phyloP scores from a whole-genome alignment of 2,329 filamentous ascomycete genomes.

The Diaporthe citriasiana region DNA sequence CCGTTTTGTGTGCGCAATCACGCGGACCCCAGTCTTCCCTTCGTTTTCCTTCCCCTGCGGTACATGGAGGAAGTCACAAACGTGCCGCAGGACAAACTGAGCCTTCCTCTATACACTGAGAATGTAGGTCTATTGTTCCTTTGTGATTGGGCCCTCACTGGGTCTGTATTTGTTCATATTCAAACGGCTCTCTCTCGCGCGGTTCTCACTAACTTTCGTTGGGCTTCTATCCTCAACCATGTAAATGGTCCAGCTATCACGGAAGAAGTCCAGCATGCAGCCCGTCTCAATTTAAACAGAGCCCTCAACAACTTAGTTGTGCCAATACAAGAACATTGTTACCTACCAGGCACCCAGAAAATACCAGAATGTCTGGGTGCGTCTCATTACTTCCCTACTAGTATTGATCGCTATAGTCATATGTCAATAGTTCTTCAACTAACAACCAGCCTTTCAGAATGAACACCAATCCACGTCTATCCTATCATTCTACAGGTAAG shows the following conservation, averaged over 20 bases:
- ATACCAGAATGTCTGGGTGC: slow-evolving; percentile 25
- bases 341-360: background rate
- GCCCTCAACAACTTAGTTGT: slow-evolving; percentile 20
- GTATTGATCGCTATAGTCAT: background rate
- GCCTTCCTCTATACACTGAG: slow-evolving; percentile 23
- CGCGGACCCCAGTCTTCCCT: slow-evolving; percentile 1
- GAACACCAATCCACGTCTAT: slow-evolving; percentile 24
- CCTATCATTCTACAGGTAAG: slow-evolving; percentile 20
- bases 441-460: background rate
- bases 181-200: background rate
- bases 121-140: background rate
- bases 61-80: slow-evolving; percentile 33
- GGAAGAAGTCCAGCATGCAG: slow-evolving; percentile 30
- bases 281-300: slow-evolving; percentile 17
- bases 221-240: slow-evolving; percentile 13
- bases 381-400: no score
- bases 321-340: slow-evolving; percentile 22
- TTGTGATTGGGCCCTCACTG: no score
- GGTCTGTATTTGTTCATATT: no score
- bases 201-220: background rate
- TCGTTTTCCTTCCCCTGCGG: background rate
- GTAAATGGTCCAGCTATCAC: slow-evolving; percentile 19
- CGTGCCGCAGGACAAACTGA: slow-evolving; percentile 23
- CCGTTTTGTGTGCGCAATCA: slow-evolving; percentile 6
- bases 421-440: background rate